Evolutionary conservation across 2,329 filamentous ascomycete species (phyloP).

Genomic region (Aspergillus unguis): DNA sequence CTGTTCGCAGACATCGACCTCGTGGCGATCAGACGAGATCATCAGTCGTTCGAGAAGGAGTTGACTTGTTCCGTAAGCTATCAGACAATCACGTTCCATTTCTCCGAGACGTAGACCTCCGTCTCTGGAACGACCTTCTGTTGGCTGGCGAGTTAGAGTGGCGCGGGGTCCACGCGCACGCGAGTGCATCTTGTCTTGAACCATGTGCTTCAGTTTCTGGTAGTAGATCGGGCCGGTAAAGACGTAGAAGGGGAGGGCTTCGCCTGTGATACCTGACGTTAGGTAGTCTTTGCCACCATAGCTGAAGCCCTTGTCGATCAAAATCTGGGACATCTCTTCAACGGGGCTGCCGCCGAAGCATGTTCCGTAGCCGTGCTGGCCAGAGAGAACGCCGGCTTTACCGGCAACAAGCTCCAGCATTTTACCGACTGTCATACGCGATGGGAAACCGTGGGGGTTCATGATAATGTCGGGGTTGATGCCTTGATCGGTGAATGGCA

Average conservation of each 20-base stretch:
- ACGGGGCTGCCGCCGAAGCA: slow-evolving; percentile 80
- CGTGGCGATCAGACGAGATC: slow-evolving; percentile 85
- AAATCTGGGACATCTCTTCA: slow-evolving; percentile 80
- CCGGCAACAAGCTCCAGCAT: slow-evolving; percentile 92
- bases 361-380: slow-evolving; percentile 84
- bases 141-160: slow-evolving; percentile 91
- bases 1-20: slow-evolving; percentile 88
- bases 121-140: slow-evolving; percentile 87
- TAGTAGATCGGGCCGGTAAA: slow-evolving; percentile 99
- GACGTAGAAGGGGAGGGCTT: slow-evolving; percentile 89
- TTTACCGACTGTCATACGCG: slow-evolving; percentile 98
- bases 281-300: slow-evolving; percentile 98
- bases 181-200: slow-evolving; percentile 99
- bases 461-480: slow-evolving; percentile 99
- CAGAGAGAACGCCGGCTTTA: slow-evolving; percentile 84
- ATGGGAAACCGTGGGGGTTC: slow-evolving; percentile 99
- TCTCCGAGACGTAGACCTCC: slow-evolving; percentile 92
- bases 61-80: slow-evolving; percentile 93
- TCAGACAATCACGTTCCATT: slow-evolving; percentile 98
- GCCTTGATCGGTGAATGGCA: slow-evolving; percentile 90
- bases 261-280: slow-evolving; percentile 90
- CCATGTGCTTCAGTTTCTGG: slow-evolving; percentile 99
- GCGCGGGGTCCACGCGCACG: slow-evolving; percentile 85
- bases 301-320: slow-evolving; percentile 85
- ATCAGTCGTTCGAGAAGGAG: slow-evolving; percentile 89